Base-by-base conservation (phyloP, 352 stramenopile species). In the Pythium phragmiticola region DNA sequence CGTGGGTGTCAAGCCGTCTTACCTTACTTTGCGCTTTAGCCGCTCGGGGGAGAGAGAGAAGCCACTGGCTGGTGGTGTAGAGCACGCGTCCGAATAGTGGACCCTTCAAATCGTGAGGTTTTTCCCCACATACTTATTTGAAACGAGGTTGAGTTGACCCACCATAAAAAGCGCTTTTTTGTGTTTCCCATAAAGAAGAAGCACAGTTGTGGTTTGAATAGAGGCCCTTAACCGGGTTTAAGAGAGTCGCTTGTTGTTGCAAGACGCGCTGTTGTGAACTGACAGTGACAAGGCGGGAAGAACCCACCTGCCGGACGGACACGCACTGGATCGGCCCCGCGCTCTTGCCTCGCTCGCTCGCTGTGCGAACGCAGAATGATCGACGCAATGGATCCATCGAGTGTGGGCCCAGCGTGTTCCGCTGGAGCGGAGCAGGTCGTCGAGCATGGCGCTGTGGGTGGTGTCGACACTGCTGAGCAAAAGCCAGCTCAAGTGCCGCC, bases 11-110 rank as follows among this genome's bases (percentile, higher is more conserved):
- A 69, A 33, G 4, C 14, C 30, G 41, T 17, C 3, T 48, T 69
- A 69, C 62, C 62, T 69, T 63, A 63, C 48, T 59, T 56, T 28
- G 41, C 62, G 61, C 54, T 68, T 68, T 62, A 59, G 61, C 52
- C 37, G 48, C 46, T 48, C 16, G 36, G 39, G 39, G n/a, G 26
- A 17, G 21, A 48, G 6, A 19, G 19, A 30, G 19, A 11, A 9
- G 16, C 7, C 16, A 43, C 17, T 47, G 39, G 41, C 30, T 46
- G 50, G 60, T 54, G 49, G 50, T 45, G 57, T 61, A 61, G 52
- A 51, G 61, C 51, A 45, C 3, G 26, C 53, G 16, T 17, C 45
- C 52, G 53, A 68, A 46, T 63, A 68, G 47, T 39, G 41, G 45
- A 1, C 52, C 12, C 23, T 58, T 14, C 3, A 62, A 59, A 21